Conservation (phyloP, 2,329 filamentous ascomycete species). For the Albifimbria verrucaria region DNA sequence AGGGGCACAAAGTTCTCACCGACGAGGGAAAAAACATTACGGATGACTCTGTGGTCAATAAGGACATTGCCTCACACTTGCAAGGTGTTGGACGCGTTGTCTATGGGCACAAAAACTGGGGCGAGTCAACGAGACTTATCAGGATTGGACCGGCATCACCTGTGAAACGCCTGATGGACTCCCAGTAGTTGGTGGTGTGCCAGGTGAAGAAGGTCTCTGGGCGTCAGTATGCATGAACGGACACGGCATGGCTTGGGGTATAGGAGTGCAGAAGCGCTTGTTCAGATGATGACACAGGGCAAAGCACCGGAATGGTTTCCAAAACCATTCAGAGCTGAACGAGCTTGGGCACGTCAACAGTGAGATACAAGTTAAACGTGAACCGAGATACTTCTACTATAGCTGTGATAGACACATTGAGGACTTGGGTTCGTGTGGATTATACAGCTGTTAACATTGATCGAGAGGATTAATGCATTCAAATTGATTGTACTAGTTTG, state of each 20-base stretch:
- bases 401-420: too few relatives aligned
- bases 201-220: constrained; percentile 45
- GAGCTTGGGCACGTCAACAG: too few relatives aligned
- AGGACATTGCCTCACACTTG: constrained; percentile 46
- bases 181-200: constrained; percentile 49
- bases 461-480: too few relatives aligned
- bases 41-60: constrained; percentile 51
- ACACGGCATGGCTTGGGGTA: constrained; percentile 65
- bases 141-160: constrained; percentile 56
- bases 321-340: constrained; percentile 42
- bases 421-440: too few relatives aligned
- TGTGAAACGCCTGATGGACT: constrained; percentile 50
- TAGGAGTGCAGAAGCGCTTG: constrained; percentile 56
- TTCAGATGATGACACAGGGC: constrained; percentile 45
- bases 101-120: constrained; percentile 44
- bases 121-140: constrained; percentile 37
- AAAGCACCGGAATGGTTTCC: constrained; percentile 50
- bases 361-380: too few relatives aligned
- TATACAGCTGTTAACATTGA: too few relatives aligned
- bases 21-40: constrained; percentile 27
- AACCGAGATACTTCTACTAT: too few relatives aligned
- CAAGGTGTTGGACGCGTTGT: constrained; percentile 38
- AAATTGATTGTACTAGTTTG: too few relatives aligned
- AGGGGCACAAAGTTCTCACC: constrained; percentile 20
- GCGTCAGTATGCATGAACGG: constrained; percentile 61